These are phyloP conservation scores for Hypomyces rosellus DNA, from an alignment of 2,329 filamentous ascomycete species.

Conservation along the genomic window DNA sequence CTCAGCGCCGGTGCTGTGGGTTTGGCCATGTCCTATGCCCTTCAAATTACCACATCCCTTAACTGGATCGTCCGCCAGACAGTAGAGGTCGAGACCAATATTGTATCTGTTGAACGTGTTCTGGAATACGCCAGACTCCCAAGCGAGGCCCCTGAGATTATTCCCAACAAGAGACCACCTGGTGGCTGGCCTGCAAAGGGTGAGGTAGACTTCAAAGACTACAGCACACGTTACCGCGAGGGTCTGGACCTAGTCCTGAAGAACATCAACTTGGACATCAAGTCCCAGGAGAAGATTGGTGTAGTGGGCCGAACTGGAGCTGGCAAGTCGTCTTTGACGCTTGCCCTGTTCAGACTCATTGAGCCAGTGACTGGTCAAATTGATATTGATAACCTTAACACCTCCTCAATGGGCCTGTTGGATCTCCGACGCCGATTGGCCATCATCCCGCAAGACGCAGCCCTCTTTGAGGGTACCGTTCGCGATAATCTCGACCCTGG, in stretches of 20 bases:
- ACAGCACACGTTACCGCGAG: constrained; percentile 86
- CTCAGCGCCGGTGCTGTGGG: constrained; percentile 74
- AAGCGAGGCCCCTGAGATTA: constrained; percentile 90
- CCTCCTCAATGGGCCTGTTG: constrained; percentile 80
- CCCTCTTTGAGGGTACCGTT: constrained; percentile 87
- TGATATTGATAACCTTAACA: constrained; percentile 83
- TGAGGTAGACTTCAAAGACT: constrained; percentile 84
- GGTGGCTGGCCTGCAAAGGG: constrained; percentile 90
- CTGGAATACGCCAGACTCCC: constrained; percentile 90
- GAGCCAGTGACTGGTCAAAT: constrained; percentile 79
- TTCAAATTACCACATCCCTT: constrained; percentile 93
- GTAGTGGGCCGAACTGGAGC: constrained; percentile 94
- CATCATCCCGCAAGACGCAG: constrained; percentile 96
- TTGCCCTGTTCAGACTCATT: constrained; percentile 92
- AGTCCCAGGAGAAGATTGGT: constrained; percentile 95
- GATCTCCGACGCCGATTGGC: constrained; percentile 85
- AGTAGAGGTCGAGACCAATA: constrained; percentile 99
- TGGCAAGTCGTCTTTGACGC: constrained; percentile 88
- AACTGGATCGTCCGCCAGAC: constrained; percentile 99
- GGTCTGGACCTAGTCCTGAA: constrained; percentile 89
- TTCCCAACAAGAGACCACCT: constrained; percentile 77
- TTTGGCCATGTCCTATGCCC: constrained; percentile 91
- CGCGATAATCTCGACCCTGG: constrained; percentile 94
- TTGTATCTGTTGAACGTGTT: constrained; percentile 95
- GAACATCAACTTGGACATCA: constrained; percentile 86